A percentile compares a stretch with the other conserved stretches of the same genome.
Evolutionary conservation across 176 grass and related monocot genomes (phyloP).

Genomic region (Musa beccarii): DNA sequence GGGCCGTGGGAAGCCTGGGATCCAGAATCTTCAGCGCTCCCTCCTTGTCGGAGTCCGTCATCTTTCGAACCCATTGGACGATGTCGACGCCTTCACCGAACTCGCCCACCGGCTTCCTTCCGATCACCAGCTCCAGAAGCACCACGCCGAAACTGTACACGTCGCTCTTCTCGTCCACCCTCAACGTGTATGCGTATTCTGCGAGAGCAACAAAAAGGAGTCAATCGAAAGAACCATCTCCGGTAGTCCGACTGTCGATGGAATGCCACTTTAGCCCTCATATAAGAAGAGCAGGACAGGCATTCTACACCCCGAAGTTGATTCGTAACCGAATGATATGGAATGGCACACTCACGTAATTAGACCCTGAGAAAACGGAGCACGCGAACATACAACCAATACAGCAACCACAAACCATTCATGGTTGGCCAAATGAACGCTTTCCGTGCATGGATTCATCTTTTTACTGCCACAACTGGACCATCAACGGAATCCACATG

Average conservation of each 20-base stretch:
- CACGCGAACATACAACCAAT: not conserved
- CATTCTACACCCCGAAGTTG: not conserved
- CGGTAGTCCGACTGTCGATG: not conserved
- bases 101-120: constrained; percentile 2
- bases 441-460: too few relatives aligned
- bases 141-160: constrained; percentile 59
- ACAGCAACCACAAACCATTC: too few relatives aligned
- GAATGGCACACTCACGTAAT: not conserved
- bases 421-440: too few relatives aligned
- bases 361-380: not conserved
- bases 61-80: constrained; percentile 5
- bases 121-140: constrained; percentile 31
- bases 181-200: constrained; percentile 14
- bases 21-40: not conserved
- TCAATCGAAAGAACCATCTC: not conserved
- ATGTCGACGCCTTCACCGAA: constrained; percentile 12
- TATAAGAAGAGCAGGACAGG: not conserved
- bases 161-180: constrained; percentile 22
- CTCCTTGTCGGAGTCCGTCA: not conserved
- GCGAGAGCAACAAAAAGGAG: not conserved
- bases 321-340: not conserved
- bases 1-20: not conserved
- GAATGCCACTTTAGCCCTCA: not conserved
- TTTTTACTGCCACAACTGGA: too few relatives aligned
- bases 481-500: too few relatives aligned